These are phyloP conservation scores for Daldinia loculata DNA, from an alignment of 495 filamentous ascomycete species.

Conservation along the genomic window DNA sequence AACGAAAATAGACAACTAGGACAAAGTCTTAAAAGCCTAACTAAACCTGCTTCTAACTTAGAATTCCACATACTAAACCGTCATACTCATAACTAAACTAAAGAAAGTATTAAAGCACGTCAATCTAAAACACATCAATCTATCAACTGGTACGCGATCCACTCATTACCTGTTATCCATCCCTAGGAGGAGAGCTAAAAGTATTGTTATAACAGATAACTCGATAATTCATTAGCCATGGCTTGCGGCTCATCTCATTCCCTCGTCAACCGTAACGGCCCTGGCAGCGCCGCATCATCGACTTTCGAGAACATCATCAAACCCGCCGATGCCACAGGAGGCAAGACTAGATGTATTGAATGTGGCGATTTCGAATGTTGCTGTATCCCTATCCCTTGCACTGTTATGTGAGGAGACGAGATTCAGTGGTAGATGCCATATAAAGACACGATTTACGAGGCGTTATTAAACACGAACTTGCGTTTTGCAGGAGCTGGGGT, in stretches of 20 bases:
- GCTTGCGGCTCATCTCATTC: slow-evolving; percentile 38
- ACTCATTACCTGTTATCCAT: background rate
- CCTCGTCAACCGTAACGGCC: slow-evolving; percentile 49
- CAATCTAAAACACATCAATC: background rate
- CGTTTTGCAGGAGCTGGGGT: slow-evolving; percentile 2
- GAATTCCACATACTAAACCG: background rate
- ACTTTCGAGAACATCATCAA: slow-evolving; percentile 56
- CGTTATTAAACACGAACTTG: slow-evolving; percentile 7
- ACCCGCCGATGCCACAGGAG: slow-evolving; percentile 46
- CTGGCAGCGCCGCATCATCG: slow-evolving; percentile 51
- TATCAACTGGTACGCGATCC: slow-evolving; percentile 6
- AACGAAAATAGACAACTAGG: background rate
- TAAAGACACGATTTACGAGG: slow-evolving; percentile 7
- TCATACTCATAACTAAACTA: background rate
- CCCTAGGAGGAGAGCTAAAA: background rate
- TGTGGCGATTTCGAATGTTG: slow-evolving; percentile 59
- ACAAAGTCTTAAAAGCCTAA: background rate
- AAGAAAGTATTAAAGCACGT: background rate
- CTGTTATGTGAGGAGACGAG: slow-evolving; percentile 48
- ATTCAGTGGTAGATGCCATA: background rate
- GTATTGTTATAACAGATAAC: background rate
- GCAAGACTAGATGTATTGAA: slow-evolving; percentile 56
- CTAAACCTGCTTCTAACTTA: background rate
- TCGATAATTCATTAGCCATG: slow-evolving; percentile 29
- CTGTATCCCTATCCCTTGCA: slow-evolving; percentile 57